Base-by-base conservation (phyloP, 495 filamentous ascomycete genomes). In the Paragyromitra xinjiangensis region DNA sequence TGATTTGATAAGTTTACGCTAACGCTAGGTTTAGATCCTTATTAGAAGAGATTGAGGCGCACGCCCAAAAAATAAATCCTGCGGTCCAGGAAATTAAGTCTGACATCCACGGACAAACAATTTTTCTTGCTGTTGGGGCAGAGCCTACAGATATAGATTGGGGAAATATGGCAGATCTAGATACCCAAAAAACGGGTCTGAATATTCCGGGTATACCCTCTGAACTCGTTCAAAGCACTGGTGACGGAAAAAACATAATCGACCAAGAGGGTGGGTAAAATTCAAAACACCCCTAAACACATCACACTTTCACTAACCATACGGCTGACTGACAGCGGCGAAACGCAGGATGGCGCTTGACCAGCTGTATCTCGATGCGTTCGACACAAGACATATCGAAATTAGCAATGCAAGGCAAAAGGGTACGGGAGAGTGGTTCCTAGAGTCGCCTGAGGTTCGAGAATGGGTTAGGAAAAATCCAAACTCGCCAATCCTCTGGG, bases 331-430 rank as follows among this genome's bases (percentile, higher is more conserved):
- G 1, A 1, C 1, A 68, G 65, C 51, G 4, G 65, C 51, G 37
- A 56, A 56, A 22, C 65, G 65, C 48, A 42, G 14, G 34, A 24
- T 19, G 34, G n/a, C 53, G 2, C 65, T 68, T 19, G 14, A 42
- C n/a, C 56, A 26, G 65, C 22, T 68, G 40, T 68, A 42, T 24
- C 9, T 51, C 11, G 11, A 68, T 1, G 8, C 65, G n/a, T 40
- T 56, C 2, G 65, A 68, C 50, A 51, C 37, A 22, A 68, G 26
- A 55, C 67, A 69, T 44, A 39, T 24, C 39, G 67, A 69, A 40
- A 69, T 69, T n/a, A 53, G 29, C 24, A 22, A 59, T 1, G 50
- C 6, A 44, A 69, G 67, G 37, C 53, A n/a, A 59, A 14, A 40
- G 19, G n/a, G 44, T 9, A 69, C 51, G 6, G 51, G 67, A 0